A percentile compares a stretch with the other conserved stretches of the same genome.
These are phyloP conservation scores for Cercospora zeina DNA, from an alignment of 2,329 filamentous ascomycete genomes.

Conservation along the genomic window DNA sequence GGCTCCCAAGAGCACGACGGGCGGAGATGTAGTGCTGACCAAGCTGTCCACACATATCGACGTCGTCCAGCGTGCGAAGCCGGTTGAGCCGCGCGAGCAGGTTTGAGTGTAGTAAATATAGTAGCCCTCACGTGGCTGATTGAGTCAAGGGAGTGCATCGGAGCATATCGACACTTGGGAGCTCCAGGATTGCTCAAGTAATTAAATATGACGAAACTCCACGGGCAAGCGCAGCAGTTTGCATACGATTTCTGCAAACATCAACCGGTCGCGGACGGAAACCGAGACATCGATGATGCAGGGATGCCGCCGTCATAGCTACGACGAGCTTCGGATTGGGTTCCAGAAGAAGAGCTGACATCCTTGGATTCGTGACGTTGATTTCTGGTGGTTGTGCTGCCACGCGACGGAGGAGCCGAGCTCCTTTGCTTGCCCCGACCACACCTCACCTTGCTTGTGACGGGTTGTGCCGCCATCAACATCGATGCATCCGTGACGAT, in stretches of 20 bases:
- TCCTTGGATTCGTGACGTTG: not conserved
- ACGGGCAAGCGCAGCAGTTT: not conserved
- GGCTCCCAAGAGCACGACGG: slow-evolving; percentile 11
- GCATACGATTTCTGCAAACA: not conserved
- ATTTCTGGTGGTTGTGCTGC: not conserved
- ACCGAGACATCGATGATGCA: not conserved
- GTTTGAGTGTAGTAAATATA: not conserved
- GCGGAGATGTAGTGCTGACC: slow-evolving; percentile 40
- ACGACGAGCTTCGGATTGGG: slow-evolving; percentile 3
- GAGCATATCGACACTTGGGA: not conserved
- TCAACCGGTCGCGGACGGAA: not conserved
- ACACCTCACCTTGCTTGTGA: slow-evolving; percentile 2
- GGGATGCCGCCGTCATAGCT: not conserved
- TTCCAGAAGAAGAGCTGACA: not conserved
- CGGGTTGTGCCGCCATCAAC: not conserved
- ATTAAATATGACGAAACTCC: not conserved
- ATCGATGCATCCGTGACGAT: not conserved
- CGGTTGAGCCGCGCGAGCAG: slow-evolving; percentile 23
- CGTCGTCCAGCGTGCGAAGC: slow-evolving; percentile 21
- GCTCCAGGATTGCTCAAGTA: not conserved
- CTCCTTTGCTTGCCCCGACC: slow-evolving; percentile 22
- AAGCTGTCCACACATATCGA: slow-evolving; percentile 25
- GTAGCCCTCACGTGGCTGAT: not conserved
- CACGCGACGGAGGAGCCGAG: no score
- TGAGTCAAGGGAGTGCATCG: not conserved